Percentiles rank a stretch among this genome's conserved stretches.
phyloP scores from a whole-genome alignment of 1,139 yeast genomes.

The Pichia sp. region DNA sequence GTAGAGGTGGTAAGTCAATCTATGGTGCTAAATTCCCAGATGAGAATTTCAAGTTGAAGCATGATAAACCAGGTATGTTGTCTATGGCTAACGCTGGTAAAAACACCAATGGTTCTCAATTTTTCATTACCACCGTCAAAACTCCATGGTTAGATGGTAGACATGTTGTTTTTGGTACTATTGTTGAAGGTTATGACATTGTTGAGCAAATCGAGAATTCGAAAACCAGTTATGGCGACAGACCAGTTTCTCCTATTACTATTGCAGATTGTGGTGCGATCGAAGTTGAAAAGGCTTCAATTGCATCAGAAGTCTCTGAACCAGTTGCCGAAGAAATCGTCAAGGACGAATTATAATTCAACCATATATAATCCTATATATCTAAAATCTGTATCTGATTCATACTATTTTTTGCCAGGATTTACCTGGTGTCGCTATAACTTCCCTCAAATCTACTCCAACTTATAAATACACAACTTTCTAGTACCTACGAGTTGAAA shows the following conservation, averaged over 20 bases:
- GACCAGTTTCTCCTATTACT: constrained; percentile 39
- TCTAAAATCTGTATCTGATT: neutral
- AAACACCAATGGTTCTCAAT: constrained; percentile 55
- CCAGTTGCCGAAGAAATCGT: constrained; percentile 4
- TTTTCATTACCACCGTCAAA: constrained; percentile 50
- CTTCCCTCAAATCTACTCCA: no score
- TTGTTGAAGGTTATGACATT: constrained; percentile 47
- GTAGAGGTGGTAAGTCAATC: constrained; percentile 53
- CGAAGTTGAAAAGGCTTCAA: constrained; percentile 3
- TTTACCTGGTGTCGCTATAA: no score
- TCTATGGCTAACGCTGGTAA: constrained; percentile 58
- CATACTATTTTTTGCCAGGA: no score
- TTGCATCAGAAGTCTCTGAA: neutral
- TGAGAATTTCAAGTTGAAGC: constrained; percentile 49
- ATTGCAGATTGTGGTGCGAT: constrained; percentile 38
- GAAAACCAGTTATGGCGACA: constrained; percentile 43
- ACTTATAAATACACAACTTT: no score
- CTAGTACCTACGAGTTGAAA: no score
- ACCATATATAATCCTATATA: no score
- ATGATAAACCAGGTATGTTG: constrained; percentile 49
- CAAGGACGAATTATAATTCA: constrained; percentile 22
- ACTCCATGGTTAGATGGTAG: constrained; percentile 49
- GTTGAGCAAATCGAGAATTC: constrained; percentile 45
- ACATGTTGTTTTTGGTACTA: constrained; percentile 58
- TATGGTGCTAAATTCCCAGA: constrained; percentile 50